Evolutionary conservation across 495 filamentous ascomycete species (phyloP).

Genomic region (Chaetomium fimeti): DNA sequence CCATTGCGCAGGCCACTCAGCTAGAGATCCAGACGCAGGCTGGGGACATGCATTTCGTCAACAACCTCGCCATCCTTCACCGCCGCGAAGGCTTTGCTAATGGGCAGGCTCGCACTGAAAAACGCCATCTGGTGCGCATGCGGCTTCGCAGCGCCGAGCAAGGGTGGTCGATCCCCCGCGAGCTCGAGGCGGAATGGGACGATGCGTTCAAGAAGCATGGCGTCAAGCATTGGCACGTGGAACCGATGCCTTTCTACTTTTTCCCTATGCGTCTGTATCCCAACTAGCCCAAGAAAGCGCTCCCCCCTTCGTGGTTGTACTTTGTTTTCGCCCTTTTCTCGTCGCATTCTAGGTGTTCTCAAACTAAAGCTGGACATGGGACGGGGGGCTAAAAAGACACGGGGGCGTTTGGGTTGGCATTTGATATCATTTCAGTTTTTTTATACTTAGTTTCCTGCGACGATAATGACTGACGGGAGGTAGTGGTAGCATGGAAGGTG

Average conservation of each 20-base stretch:
- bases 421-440: background rate
- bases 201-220: conserved; percentile 45
- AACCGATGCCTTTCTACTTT: conserved; percentile 51
- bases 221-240: conserved; percentile 49
- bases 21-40: conserved; percentile 53
- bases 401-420: conserved; percentile 1
- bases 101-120: conserved; percentile 40
- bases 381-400: background rate
- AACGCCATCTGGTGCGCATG: conserved; percentile 54
- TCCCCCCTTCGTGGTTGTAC: background rate
- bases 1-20: conserved; percentile 56
- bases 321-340: conserved; percentile 9
- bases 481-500: background rate
- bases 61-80: conserved; percentile 71
- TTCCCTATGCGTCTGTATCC: conserved; percentile 50
- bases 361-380: conserved; percentile 9
- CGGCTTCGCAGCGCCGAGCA: conserved; percentile 47
- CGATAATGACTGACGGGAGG: background rate
- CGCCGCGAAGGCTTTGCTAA: conserved; percentile 61
- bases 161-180: conserved; percentile 48
- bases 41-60: conserved; percentile 73
- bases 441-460: background rate
- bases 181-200: conserved; percentile 45
- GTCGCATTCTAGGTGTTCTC: conserved; percentile 7
- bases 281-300: conserved; percentile 35